These are phyloP conservation scores for Picea abies DNA, from an alignment of 83 land plant species.

Conservation along the genomic window DNA sequence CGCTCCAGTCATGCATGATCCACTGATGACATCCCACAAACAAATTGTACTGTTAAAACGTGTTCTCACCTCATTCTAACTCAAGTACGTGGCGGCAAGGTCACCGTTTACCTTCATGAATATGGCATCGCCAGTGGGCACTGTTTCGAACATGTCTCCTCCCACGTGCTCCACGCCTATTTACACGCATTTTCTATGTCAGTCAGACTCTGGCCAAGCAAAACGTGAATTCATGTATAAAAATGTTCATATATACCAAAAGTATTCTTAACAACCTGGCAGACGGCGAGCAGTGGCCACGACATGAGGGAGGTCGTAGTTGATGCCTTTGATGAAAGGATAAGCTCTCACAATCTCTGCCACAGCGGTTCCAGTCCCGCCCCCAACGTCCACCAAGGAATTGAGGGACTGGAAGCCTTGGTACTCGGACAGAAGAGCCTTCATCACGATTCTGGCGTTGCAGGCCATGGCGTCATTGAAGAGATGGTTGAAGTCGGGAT, in stretches of 20 bases:
- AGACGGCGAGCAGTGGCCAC: not conserved
- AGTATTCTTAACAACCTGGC: not conserved
- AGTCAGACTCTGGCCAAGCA: not conserved
- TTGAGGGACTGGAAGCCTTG: not conserved
- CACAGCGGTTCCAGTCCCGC: constrained; percentile 4
- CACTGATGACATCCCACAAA: too few species aligned
- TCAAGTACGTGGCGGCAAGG: not conserved
- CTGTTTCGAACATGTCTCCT: constrained; percentile 78
- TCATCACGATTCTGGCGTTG: constrained; percentile 8
- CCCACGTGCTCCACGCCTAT: constrained; percentile 84
- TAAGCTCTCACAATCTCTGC: not conserved
- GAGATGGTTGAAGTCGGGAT: not conserved
- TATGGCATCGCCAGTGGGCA: constrained; percentile 77
- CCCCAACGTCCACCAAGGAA: constrained; percentile 19
- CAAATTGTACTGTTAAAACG: too few species aligned
- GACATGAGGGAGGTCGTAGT: constrained; percentile 7
- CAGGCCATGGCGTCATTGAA: constrained; percentile 27
- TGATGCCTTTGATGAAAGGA: not conserved
- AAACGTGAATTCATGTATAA: too few species aligned
- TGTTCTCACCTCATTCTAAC: too few species aligned
- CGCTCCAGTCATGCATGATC: too few species aligned
- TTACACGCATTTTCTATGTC: too few species aligned
- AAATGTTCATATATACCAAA: not conserved
- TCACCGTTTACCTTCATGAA: constrained; percentile 72
- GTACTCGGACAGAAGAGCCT: not conserved